These are phyloP conservation scores for Chaetomium strumarium DNA, from an alignment of 2,329 filamentous ascomycete species.

Conservation along the genomic window DNA sequence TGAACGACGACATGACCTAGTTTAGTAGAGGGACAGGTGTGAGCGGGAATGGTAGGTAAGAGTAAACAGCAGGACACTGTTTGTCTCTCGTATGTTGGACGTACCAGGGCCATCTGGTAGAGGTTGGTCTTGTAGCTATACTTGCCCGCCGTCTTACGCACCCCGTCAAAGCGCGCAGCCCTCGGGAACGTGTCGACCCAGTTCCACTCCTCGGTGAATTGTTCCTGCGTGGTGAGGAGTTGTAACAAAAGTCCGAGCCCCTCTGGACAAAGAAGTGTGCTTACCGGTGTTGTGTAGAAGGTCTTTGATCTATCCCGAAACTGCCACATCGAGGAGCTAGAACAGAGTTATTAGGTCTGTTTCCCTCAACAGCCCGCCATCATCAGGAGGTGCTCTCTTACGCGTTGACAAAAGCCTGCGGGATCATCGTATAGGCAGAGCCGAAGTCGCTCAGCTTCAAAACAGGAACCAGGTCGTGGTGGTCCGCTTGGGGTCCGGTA, in stretches of 20 bases:
- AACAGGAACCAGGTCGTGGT: neutral
- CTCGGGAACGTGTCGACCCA: too few relatives aligned
- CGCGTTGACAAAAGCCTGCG: neutral
- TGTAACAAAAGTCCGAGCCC: neutral
- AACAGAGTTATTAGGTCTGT: neutral
- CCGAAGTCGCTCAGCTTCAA: neutral
- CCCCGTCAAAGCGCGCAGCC: neutral
- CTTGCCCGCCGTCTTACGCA: neutral
- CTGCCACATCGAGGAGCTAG: neutral
- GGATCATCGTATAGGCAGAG: neutral
- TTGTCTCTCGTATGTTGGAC: neutral
- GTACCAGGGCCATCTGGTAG: neutral
- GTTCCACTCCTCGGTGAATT: constrained; percentile 6
- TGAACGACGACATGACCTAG: neutral
- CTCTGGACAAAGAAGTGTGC: too few relatives aligned
- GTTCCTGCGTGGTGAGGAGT: neutral
- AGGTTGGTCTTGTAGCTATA: neutral
- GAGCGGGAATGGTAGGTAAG: neutral
- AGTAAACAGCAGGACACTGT: neutral
- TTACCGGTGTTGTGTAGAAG: neutral
- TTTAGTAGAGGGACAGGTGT: neutral
- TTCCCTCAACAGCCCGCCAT: too few relatives aligned
- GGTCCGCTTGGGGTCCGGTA: neutral
- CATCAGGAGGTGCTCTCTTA: neutral
- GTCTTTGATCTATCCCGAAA: neutral